Evolutionary conservation across 371 early-diverging fungal species (phyloP).

Genomic region (Paraphysoderma sedebokerense): DNA sequence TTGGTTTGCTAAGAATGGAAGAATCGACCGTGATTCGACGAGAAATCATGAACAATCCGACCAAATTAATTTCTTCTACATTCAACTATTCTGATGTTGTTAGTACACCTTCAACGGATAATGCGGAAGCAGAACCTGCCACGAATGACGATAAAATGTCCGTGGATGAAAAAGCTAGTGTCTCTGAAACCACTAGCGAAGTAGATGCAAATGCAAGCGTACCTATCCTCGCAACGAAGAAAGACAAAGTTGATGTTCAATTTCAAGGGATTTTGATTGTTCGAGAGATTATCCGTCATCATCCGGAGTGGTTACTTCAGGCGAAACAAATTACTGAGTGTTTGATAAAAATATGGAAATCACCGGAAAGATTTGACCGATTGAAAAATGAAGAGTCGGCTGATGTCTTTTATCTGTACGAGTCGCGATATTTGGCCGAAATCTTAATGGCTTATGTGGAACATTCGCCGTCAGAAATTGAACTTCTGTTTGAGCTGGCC

Average conservation of each 20-base stretch:
- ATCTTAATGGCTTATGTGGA: constrained; percentile 47
- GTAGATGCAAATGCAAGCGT: too few relatives aligned
- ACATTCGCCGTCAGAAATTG: constrained; percentile 40
- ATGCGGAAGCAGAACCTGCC: too few relatives aligned
- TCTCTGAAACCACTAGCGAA: too few relatives aligned
- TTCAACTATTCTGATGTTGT: constrained; percentile 14
- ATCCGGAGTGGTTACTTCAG: constrained; percentile 39
- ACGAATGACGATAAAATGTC: too few relatives aligned
- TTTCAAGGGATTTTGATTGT: constrained; percentile 48
- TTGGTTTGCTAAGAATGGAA: constrained; percentile 39
- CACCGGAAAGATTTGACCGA: constrained; percentile 25
- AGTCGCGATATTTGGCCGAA: constrained; percentile 39
- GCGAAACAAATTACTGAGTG: constrained; percentile 27
- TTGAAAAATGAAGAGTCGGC: constrained; percentile 32
- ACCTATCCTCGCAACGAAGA: too few relatives aligned
- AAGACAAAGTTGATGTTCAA: constrained; percentile 17
- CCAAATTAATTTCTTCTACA: constrained; percentile 34
- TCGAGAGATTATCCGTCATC: constrained; percentile 28
- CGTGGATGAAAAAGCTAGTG: too few relatives aligned
- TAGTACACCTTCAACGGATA: too few relatives aligned
- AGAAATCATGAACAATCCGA: constrained; percentile 40
- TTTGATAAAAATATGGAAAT: constrained; percentile 35
- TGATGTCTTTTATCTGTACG: constrained; percentile 25
- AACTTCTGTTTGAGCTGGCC: constrained; percentile 57
- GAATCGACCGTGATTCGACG: constrained; percentile 46